phyloP scores from a whole-genome alignment of 2,329 filamentous ascomycete genomes.

The Coniella vitis region DNA sequence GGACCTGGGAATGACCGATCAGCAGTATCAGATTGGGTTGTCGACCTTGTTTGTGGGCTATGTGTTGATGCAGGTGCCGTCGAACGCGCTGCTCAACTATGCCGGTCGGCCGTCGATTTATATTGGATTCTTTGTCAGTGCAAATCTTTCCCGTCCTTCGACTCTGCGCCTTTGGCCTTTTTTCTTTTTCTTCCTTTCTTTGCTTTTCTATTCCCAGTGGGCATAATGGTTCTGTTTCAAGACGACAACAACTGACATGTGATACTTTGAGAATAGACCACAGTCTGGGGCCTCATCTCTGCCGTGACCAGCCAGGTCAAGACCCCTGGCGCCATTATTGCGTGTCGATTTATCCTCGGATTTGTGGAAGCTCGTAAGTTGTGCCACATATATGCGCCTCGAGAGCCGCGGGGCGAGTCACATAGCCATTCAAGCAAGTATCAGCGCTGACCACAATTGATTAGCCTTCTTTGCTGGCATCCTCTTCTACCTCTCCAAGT shows the following conservation, averaged over 20 bases:
- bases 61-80: conserved; percentile 22
- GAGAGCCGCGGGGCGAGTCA: too few relatives aligned
- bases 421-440: too few relatives aligned
- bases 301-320: conserved; percentile 27
- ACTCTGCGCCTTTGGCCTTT: too few relatives aligned
- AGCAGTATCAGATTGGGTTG: conserved; percentile 29
- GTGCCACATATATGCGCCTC: background rate
- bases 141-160: conserved; percentile 4
- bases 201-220: too few relatives aligned
- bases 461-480: conserved; percentile 34
- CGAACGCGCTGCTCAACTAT: conserved; percentile 23
- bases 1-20: conserved; percentile 26
- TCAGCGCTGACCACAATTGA: too few relatives aligned
- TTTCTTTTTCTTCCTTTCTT: too few relatives aligned
- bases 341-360: conserved; percentile 31
- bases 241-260: conserved; percentile 1
- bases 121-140: conserved; percentile 30
- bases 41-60: conserved; percentile 23
- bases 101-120: conserved; percentile 27
- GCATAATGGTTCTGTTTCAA: too few relatives aligned
- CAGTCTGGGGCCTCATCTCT: conserved; percentile 17
- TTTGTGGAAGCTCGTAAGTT: conserved; percentile 26
- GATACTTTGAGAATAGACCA: background rate
- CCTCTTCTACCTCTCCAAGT: conserved; percentile 16
- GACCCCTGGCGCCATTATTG: conserved; percentile 27